Evolutionary conservation across 257 asterid species (phyloP).

Genomic region (Lavandula angustifolia): DNA sequence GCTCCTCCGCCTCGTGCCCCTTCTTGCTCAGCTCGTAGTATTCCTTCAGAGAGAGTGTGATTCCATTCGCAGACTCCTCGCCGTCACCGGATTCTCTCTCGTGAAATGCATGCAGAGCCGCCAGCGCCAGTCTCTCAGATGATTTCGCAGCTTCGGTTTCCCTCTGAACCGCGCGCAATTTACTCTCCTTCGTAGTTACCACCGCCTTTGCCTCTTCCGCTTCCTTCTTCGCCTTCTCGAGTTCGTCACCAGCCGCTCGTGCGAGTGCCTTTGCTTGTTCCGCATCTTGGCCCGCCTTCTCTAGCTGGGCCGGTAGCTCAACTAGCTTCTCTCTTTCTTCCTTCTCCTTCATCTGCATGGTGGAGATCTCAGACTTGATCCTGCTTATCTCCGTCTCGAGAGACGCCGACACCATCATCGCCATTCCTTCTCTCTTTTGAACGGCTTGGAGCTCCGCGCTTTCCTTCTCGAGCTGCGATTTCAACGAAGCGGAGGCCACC

Average conservation of each 20-base stretch:
- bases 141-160: constrained; percentile 89
- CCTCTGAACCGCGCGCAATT: constrained; percentile 59
- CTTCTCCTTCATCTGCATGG: constrained; percentile 58
- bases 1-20: constrained; percentile 86
- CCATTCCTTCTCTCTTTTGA: constrained; percentile 68
- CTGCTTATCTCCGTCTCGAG: constrained; percentile 62
- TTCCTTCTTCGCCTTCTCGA: constrained; percentile 60
- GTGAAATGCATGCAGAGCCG: constrained; percentile 70
- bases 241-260: constrained; percentile 49
- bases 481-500: constrained; percentile 60
- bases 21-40: constrained; percentile 84
- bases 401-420: constrained; percentile 55
- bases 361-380: constrained; percentile 51
- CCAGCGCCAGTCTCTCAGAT: constrained; percentile 74
- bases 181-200: constrained; percentile 52
- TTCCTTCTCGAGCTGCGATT: constrained; percentile 63
- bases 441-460: constrained; percentile 45
- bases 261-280: constrained; percentile 58
- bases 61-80: constrained; percentile 41
- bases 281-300: constrained; percentile 69
- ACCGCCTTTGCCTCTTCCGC: constrained; percentile 64
- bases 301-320: constrained; percentile 65
- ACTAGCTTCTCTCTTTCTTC: constrained; percentile 63
- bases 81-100: constrained; percentile 56
- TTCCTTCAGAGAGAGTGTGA: constrained; percentile 70